Percentiles rank a stretch among this genome's conserved stretches.
Conservation (phyloP, 306 rosid genomes). For the Castanea sativa region DNA sequence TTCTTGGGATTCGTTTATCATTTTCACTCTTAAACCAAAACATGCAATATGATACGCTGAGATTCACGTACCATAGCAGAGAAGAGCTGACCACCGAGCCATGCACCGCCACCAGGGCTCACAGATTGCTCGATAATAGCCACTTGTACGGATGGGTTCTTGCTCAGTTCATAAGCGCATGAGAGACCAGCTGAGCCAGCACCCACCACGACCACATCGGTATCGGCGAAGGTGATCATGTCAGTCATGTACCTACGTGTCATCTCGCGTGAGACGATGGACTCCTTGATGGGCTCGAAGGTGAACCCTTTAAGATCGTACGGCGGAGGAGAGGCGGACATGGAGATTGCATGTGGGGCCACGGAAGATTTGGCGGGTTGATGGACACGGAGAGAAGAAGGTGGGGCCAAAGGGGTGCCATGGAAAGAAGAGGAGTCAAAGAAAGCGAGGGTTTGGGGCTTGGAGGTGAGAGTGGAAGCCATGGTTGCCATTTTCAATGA, state of each 20-base stretch:
- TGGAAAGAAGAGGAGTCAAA: constrained; percentile 43
- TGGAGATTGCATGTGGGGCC: constrained; percentile 27
- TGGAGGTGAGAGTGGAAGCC: constrained; percentile 56
- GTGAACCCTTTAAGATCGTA: constrained; percentile 34
- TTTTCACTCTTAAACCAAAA: too few species aligned
- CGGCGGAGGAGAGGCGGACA: constrained; percentile 31
- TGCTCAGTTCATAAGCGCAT: constrained; percentile 94
- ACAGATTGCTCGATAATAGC: constrained; percentile 95
- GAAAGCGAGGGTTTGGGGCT: constrained; percentile 29
- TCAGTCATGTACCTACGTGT: constrained; percentile 94
- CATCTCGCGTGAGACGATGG: constrained; percentile 90
- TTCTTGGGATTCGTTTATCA: too few species aligned
- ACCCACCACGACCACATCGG: constrained; percentile 79
- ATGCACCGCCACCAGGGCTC: constrained; percentile 96
- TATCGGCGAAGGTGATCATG: constrained; percentile 93
- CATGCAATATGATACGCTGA: too few species aligned
- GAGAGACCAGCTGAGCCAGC: constrained; percentile 95
- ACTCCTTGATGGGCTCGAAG: constrained; percentile 50
- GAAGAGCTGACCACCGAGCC: constrained; percentile 99
- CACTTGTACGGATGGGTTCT: constrained; percentile 59
- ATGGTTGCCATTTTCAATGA: constrained; percentile 27
- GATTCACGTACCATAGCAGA: constrained; percentile 68
- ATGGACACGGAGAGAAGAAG: constrained; percentile 24
- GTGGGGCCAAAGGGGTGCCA: constrained; percentile 20
- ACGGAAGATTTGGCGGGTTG: constrained; percentile 12